Base-by-base conservation (phyloP, 2,329 filamentous ascomycete species). In the Microcyclospora tardicrescens region DNA sequence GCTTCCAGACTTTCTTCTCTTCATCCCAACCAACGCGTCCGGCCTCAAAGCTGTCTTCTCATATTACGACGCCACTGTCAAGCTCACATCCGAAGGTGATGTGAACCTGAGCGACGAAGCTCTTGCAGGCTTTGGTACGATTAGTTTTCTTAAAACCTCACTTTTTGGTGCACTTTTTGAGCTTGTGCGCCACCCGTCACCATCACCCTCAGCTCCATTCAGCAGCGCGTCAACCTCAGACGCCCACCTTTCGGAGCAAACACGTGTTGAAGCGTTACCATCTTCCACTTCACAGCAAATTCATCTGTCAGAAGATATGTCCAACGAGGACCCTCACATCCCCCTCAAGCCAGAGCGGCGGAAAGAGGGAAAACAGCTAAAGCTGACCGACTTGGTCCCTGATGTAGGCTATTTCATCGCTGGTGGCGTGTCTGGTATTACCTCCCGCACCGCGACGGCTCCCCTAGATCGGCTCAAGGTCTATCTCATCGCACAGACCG, bases 361-460 rank as follows among this genome's bases (percentile, higher is more conserved):
- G 50, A 58, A 57, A 54, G 38, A 38, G 13, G 29, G 46, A 14
- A 24, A 42, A 16, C 38, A 32, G 35, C 53, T 62, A 46, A 60
- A 60, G 64, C 67, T 71, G 64, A 71, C 81, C 70, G 59, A 60
- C 59, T 65, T 63, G 61, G 69, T 85, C 62, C 84, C 83, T 62
- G 75, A 85, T 77, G 73, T 81, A 93, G 91, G 91, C 73, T 98
- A 96, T 67, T 98, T 96, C 65, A 65, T 93, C 66, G 91, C 91
- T 61, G 91, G 91, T 70, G 91, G 86, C 62, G 71, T 93, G 59
- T 86, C 89, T 60, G 91, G 91, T 60, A 89, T 86, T 61, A 80
- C 95, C 54, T 96, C 89, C 58, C 81, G 91, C 59, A 96, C 91
- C 58, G 82, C 84, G 47, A 98, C 91, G 51, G 91, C 91, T 43